Conservation (phyloP, 345 rosid species). For the Salix suchowensis region DNA sequence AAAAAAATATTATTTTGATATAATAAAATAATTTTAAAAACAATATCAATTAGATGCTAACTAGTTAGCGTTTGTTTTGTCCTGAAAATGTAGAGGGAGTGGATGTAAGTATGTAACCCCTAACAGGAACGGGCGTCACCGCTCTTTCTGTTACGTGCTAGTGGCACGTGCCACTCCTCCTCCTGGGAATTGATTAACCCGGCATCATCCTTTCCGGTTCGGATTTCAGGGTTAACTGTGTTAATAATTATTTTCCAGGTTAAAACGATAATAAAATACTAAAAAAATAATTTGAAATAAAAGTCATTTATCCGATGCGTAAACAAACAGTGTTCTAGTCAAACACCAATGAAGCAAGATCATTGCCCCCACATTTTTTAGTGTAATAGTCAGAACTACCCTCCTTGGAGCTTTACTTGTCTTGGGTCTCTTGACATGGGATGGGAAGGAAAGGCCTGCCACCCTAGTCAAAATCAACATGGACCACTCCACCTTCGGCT, state of each 20-base stretch:
- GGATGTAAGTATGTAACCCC: slow-evolving; percentile 41
- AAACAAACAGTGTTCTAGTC: too few species aligned
- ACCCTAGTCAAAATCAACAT: not conserved
- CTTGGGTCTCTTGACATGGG: not conserved
- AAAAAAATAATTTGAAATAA: too few species aligned
- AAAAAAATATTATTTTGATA: too few species aligned
- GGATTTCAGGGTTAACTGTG: not conserved
- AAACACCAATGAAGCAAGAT: too few species aligned
- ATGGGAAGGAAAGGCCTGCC: not conserved
- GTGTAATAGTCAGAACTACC: too few species aligned
- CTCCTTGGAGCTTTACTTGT: too few species aligned
- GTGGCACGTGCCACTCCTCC: slow-evolving; percentile 5
- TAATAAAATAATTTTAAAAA: too few species aligned
- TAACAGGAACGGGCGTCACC: slow-evolving; percentile 21
- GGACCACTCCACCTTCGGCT: not conserved
- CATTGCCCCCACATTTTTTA: too few species aligned
- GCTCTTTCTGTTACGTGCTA: not conserved
- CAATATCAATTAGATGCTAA: not conserved
- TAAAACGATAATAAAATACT: too few species aligned
- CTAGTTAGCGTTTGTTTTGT: slow-evolving; percentile 16
- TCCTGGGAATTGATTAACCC: not conserved
- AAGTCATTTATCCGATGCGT: too few species aligned
- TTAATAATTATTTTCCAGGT: too few species aligned
- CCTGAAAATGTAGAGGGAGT: slow-evolving; percentile 10
- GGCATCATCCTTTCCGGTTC: not conserved